Evolutionary conservation across 805 yeast species (phyloP).

Genomic region (Suhomyces sp.): DNA sequence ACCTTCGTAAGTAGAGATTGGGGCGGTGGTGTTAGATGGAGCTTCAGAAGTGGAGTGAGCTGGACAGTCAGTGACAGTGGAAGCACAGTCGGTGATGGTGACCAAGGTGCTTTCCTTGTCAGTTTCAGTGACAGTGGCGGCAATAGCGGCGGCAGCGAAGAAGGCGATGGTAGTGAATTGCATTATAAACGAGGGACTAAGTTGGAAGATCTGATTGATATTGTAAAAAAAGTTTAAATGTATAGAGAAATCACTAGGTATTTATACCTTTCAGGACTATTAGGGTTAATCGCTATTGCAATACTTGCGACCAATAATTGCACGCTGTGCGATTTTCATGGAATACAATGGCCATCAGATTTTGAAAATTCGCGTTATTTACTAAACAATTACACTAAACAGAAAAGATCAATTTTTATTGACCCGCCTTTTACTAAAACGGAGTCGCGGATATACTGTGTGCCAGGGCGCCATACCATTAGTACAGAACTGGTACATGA

Average conservation of each 20-base stretch:
- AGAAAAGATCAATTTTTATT: neutral
- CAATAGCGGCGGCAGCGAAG: constrained; percentile 30
- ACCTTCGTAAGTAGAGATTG: constrained; percentile 36
- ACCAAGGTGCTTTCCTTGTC: constrained; percentile 37
- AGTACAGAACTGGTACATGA: neutral
- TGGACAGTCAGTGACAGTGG: constrained; percentile 50
- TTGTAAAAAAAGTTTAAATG: neutral
- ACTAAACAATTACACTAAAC: neutral
- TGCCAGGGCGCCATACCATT: neutral
- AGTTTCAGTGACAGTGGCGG: constrained; percentile 37
- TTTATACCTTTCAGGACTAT: neutral
- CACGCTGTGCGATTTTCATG: neutral
- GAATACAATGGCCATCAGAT: neutral
- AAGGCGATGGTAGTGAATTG: constrained; percentile 41
- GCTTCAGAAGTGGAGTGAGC: constrained; percentile 18
- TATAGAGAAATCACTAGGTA: neutral
- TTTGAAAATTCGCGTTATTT: neutral
- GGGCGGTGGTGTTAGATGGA: constrained; percentile 23
- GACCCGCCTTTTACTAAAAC: neutral
- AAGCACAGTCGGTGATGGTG: constrained; percentile 47
- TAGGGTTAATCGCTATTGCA: neutral
- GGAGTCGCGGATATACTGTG: neutral
- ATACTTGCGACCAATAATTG: neutral
- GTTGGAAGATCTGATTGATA: constrained; percentile 10
- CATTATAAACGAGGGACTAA: constrained; percentile 23